Conservation (phyloP, 2,329 filamentous ascomycete species). For the Biscogniauxia sp. region DNA sequence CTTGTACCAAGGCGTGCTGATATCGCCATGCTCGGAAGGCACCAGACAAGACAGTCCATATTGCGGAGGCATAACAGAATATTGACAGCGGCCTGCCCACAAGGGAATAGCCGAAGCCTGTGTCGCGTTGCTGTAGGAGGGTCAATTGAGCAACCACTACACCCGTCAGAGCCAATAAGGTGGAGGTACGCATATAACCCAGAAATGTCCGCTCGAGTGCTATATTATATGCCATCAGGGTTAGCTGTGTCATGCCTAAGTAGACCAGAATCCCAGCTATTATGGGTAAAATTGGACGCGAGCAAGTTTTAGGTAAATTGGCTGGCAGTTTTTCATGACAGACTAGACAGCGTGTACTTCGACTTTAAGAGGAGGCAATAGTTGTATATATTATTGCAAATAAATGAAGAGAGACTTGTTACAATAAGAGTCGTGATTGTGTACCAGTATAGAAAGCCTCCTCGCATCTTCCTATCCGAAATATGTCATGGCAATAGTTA, state of each 20-base stretch:
- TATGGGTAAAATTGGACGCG: not conserved
- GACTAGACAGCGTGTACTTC: not conserved
- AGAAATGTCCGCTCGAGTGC: conserved; percentile 74
- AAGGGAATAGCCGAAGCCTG: conserved; percentile 9
- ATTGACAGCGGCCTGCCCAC: conserved; percentile 7
- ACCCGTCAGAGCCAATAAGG: conserved; percentile 5
- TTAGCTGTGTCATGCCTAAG: conserved; percentile 10
- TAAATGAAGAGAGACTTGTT: no score
- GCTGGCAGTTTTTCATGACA: not conserved
- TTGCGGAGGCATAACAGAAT: conserved; percentile 8
- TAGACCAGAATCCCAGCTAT: not conserved
- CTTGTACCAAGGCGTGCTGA: conserved; percentile 4
- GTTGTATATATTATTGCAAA: no score
- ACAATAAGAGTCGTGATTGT: no score
- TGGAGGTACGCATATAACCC: conserved; percentile 68
- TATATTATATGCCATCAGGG: conserved; percentile 33
- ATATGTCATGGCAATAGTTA: not conserved
- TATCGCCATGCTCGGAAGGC: conserved; percentile 7
- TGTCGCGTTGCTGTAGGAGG: conserved; percentile 9
- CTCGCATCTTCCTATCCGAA: not conserved
- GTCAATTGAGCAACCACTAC: conserved; percentile 6
- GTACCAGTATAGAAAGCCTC: no score
- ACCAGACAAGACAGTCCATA: conserved; percentile 7
- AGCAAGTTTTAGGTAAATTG: not conserved
- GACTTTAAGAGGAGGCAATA: no score